Evolutionary conservation across 371 early-diverging fungal species (phyloP).

Genomic region (Mucor piriformis): DNA sequence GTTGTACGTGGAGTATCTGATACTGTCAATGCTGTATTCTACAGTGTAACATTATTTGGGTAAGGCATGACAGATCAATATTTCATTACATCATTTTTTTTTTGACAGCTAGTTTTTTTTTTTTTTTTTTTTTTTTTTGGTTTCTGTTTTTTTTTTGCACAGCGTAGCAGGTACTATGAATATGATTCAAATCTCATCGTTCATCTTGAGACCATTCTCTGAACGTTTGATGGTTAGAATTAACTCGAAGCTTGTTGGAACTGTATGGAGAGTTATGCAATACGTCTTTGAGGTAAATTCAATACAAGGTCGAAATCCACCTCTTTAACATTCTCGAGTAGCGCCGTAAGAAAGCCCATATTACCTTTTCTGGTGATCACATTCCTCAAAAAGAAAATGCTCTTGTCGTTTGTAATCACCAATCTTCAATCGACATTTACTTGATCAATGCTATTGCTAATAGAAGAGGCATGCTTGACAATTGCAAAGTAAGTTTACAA

Average conservation of each 20-base stretch:
- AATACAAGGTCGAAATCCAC: background rate
- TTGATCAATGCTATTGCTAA: constrained; percentile 67
- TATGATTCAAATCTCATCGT: constrained; percentile 59
- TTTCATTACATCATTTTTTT: background rate
- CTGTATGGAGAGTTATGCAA: constrained; percentile 73
- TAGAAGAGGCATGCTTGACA: constrained; percentile 63
- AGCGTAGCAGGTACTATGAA: constrained; percentile 54
- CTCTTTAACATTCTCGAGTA: background rate
- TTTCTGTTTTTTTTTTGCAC: background rate
- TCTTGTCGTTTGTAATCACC: constrained; percentile 67
- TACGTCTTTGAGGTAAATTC: constrained; percentile 48
- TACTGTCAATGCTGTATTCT: constrained; percentile 37
- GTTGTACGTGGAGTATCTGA: constrained; percentile 32
- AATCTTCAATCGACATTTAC: constrained; percentile 68
- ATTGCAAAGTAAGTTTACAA: constrained; percentile 57
- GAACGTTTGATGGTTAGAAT: constrained; percentile 55
- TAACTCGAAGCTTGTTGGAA: constrained; percentile 61
- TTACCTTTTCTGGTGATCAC: constrained; percentile 69
- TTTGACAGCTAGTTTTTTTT: background rate
- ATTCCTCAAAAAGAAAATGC: constrained; percentile 62
- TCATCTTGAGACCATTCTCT: constrained; percentile 59
- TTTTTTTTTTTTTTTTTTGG: background rate
- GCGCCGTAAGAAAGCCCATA: constrained; percentile 55
- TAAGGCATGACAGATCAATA: constrained; percentile 13
- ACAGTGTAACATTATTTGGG: constrained; percentile 47